Base-by-base conservation (phyloP, 2,329 filamentous ascomycete genomes). In the Lachnum nothofagi region DNA sequence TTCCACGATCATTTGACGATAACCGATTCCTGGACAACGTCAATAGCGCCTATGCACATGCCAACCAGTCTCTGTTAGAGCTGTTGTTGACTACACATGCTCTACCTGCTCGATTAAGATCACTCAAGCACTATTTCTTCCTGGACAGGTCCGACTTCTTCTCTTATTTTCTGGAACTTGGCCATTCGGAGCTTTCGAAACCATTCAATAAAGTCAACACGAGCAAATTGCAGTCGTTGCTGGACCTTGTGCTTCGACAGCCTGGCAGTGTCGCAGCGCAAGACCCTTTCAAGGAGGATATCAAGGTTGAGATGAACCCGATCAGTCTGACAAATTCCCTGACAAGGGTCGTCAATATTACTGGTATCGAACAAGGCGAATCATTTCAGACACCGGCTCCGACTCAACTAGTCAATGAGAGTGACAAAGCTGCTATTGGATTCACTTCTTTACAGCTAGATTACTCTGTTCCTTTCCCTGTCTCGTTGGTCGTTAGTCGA, bases 41-140 rank as follows among this genome's bases (percentile, higher is more conserved):
- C 66, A 95, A 95, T 65, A 85, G 80, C 45, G 93, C 93, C 3
- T 98, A 98, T 63, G 90, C 91, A 0, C 86, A 96, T 65, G 93
- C 93, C 46, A 98, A 98, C 68, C 86, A 91, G 49, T 95, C 91
- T 76, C 66, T 98, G 19, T 83, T 98, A 70, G 86, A 90, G 52
- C 77, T 98, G 0, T 82, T 98, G 2, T 77, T 98, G 34, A 97
- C 91, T 0, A 93, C 93, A 5, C 93, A 98, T 65, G 88, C 88
- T 10, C 78, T 98, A 4, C 91, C 91, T 0, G 86, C 88, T 23
- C 82, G 93, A 31, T 77, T 98, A 48, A 82, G 86, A 39, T 97
- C 91, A 12, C 75, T 98, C 33, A 98, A 98, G 67, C 93, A 98
- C 69, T 98, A 98, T 72, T 98, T 97, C 74, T 98, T 98, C 75